Base-by-base conservation (phyloP, 2,329 filamentous ascomycete genomes). In the Geosmithia morbida region DNA sequence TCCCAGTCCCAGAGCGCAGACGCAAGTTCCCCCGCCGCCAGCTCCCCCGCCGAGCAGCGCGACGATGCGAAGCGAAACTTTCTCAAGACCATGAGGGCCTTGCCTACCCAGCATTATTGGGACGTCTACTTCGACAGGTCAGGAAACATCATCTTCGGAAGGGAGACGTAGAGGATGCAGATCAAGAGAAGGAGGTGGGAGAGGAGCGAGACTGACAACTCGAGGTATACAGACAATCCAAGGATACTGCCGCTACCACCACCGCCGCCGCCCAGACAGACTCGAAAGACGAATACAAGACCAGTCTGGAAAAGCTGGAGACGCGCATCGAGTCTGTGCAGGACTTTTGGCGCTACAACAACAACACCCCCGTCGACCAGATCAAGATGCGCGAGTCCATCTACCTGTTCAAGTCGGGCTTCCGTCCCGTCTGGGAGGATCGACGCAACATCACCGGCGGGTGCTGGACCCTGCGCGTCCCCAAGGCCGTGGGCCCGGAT, bases 391-490 rank as follows among this genome's bases (percentile, higher is more conserved):
- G 83, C 57, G 83, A 88, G 65, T 83, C 79, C 43, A 75, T 88
- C 53, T 86, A 88, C 61, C 73, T 89, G 53, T 88, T 88, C 71
- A 87, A 87, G 63, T 72, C 78, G 51, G 84, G 84, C 37, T 86
- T 87, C 64, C 76, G 75, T 52, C 85, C 85, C 48, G 69, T 87
- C 54, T 88, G 84, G 84, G 85, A 88, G 66, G 90, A 97, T 61
- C 78, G 85, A 41, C 81, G 92, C 57, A 96, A 96, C 65, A 71
- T 83, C 50, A 74, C 81, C 51, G 90, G 90, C 46, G 90, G 90
- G 45, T 84, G 85, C 61, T 96, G 87, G 87, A 94, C 87, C 19
- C 94, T 97, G 66, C 81, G 89, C 46, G 83, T 96, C 43, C 81
- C 83, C 52, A 95, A 94, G 70, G 73, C 71, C 51, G 74, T 76